phyloP scores from a whole-genome alignment of 441 rosid species.

The Mallotus repandus region DNA sequence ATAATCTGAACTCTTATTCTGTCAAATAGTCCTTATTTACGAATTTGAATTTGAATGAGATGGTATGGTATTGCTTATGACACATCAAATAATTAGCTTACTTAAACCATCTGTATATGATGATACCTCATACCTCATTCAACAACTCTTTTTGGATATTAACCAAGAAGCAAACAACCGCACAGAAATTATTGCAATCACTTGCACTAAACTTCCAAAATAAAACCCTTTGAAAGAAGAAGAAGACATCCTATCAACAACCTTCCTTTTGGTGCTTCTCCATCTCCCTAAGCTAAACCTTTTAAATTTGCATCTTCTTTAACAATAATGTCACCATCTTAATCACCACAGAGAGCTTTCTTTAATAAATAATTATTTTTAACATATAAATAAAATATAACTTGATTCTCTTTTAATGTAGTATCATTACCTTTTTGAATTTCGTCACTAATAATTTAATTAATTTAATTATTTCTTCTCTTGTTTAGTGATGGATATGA shows the following conservation, averaged over 20 bases:
- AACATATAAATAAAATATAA: slow-evolving; percentile 7
- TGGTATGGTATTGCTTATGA: too few relatives aligned
- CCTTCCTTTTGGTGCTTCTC: neutral
- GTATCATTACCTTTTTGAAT: slow-evolving; percentile 11
- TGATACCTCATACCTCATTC: neutral
- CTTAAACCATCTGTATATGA: neutral
- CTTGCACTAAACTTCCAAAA: too few relatives aligned
- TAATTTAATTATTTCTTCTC: neutral
- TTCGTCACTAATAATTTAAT: neutral
- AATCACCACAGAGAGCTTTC: neutral
- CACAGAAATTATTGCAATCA: slow-evolving; percentile 16
- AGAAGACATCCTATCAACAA: slow-evolving; percentile 22
- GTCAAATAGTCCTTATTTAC: too few relatives aligned
- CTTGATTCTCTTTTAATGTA: slow-evolving; percentile 34
- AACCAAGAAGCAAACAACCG: slow-evolving; percentile 11
- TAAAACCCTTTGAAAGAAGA: neutral
- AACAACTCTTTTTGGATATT: neutral
- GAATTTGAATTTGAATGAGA: too few relatives aligned
- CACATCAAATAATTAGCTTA: too few relatives aligned
- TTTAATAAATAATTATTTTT: neutral
- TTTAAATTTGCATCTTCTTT: slow-evolving; percentile 16
- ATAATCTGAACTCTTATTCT: too few relatives aligned
- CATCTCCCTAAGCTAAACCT: neutral
- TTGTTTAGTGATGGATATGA: slow-evolving; percentile 23
- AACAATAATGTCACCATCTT: slow-evolving; percentile 29